These are phyloP conservation scores for Ceratocystis alfenasii DNA, from an alignment of 2,329 filamentous ascomycete genomes.

Conservation along the genomic window DNA sequence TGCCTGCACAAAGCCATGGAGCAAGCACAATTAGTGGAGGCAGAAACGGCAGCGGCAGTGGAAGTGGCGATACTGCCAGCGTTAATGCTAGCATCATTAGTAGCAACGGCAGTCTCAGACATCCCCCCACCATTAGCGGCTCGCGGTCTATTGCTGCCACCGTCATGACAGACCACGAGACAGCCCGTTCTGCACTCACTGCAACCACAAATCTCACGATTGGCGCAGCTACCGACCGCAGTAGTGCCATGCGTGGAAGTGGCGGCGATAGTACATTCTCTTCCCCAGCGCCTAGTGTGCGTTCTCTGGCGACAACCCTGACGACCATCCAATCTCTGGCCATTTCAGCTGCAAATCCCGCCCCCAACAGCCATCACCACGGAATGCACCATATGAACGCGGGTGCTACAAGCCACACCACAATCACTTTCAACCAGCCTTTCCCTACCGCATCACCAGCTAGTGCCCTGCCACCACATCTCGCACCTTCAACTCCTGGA, in stretches of 20 bases:
- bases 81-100: constrained; percentile 21
- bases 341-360: constrained; percentile 27
- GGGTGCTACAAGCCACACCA: constrained; percentile 31
- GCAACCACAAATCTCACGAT: constrained; percentile 58
- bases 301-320: constrained; percentile 69
- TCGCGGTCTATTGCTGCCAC: constrained; percentile 67
- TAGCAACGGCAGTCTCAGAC: constrained; percentile 29
- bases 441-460: constrained; percentile 53
- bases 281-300: constrained; percentile 67
- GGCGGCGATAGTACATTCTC: constrained; percentile 70
- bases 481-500: constrained; percentile 40
- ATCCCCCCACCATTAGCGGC: constrained; percentile 37
- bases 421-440: constrained; percentile 51
- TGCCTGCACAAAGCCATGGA: constrained; percentile 26
- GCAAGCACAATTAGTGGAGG: constrained; percentile 41
- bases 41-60: constrained; percentile 26
- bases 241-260: constrained; percentile 38
- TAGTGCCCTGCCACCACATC: constrained; percentile 60
- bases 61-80: constrained; percentile 17
- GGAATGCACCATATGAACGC: constrained; percentile 28
- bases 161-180: constrained; percentile 70
- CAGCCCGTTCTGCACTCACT: constrained; percentile 55
- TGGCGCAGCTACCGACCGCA: constrained; percentile 48
- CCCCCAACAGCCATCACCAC: constrained; percentile 34
- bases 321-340: constrained; percentile 69